Base-by-base conservation (phyloP, 2,329 filamentous ascomycete genomes). In the Calonectria montana region DNA sequence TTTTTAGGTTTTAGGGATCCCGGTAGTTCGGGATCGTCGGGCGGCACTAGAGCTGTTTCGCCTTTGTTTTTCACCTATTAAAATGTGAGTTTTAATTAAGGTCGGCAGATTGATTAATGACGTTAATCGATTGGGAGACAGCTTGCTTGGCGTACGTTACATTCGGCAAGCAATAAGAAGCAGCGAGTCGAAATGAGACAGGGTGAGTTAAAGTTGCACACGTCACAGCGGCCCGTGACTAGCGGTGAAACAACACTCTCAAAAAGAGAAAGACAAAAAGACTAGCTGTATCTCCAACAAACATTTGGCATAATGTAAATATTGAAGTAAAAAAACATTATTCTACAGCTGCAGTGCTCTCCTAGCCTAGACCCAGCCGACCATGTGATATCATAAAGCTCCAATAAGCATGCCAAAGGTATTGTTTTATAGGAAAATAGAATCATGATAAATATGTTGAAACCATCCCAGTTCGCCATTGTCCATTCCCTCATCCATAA, bases 21-120 rank as follows among this genome's bases (percentile, higher is more conserved):
- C 31, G 53, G 53, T 23, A 59, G 35, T 59, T 59, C 53, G 35
- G 53, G 31, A 59, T 59, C 31, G 53, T 59, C 53, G 53, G 53
- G 37, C 31, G 53, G 31, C 31, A 59, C 53, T 39, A 27, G 31
- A 16, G 13, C 13, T 15, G 21, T 18, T 25, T 37, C 21, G n/a
- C n/a, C n/a, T 35, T 59, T 39, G 16, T 23, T 23, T 3, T 5
- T 23, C 37, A 37, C 53, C n/a, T 21, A 35, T 21, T 37, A 37
- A 23, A 18, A 39, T 3, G 21, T 35, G 35, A 25, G 13, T 25
- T 59, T 59, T 18, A 39, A 59, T 27, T 18, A 35, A 39, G 39
- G 21, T 35, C 23, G 31, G 25, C 2, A 23, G 21, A 59, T 8
- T 35, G n/a, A 13, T 15, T 35, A 23, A 16, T 23, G 2, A 7